Base-by-base conservation (phyloP, 1,139 yeast species). In the Debaryomycetaceae sp. region DNA sequence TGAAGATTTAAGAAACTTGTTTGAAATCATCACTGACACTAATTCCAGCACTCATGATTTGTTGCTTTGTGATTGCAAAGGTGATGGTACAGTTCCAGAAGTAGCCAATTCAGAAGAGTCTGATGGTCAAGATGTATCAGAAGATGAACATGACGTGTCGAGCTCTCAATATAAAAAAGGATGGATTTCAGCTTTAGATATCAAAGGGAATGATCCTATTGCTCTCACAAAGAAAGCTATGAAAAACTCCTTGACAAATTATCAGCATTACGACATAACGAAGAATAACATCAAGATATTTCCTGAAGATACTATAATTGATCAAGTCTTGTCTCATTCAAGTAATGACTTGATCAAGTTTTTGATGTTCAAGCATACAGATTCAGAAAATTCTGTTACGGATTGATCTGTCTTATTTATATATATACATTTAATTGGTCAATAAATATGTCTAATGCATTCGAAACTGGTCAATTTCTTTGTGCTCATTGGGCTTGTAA, bases 21-120 rank as follows among this genome's bases (percentile, higher is more conserved):
- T 92, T 56, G 78, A 83, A 1, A 59, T 89, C 2, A 64, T 73
- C 39, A 58, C 54, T 3, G 63, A 68, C 2, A 78, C 87, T 0
- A 58, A 50, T 9, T 81, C 88, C 45, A 84, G 86, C 50, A 92
- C 98, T 0, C 97, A 92, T 62, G 95, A 86, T 52, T 61, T 89
- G 46, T 73, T 89, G 37, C 83, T 73, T n/a, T 89, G 97, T 59
- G 54, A 59, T 0, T 89, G 97, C 58, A 46, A 49, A 1, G 87
- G 88, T 0, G 55, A 55, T 11, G 83, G 82, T 1, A 65, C 56
- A 15, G 9, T 22, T 4, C 38, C 43, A 4, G 51, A 47, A 22
- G 39, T 37, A 3, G 52, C 46, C 3, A 51, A 15, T 6, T 18
- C 33, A 15, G 32, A 30, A 30, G 29, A 29, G 31, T 13, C 34